Conservation (phyloP, 225 moss, liverwort and hornwort species). For the Pseudisothecium myosuroides region DNA sequence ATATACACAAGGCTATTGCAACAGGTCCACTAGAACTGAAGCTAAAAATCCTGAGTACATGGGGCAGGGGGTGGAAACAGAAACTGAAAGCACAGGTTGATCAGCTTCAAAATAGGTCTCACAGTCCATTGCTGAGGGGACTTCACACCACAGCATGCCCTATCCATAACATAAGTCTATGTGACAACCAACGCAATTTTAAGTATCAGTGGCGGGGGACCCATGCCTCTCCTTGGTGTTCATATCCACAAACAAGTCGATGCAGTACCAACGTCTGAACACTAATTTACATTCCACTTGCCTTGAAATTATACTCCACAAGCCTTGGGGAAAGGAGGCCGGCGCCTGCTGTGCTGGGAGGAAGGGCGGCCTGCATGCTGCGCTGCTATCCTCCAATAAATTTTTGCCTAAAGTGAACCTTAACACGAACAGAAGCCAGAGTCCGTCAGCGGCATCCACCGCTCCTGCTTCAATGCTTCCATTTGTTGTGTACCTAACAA, state of each 20-base stretch:
- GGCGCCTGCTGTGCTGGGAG: conserved; percentile 19
- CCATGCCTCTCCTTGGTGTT: conserved; percentile 1
- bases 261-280: background rate
- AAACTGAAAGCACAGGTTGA: conserved; percentile 8
- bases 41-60: background rate
- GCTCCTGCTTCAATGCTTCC: background rate
- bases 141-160: conserved; percentile 37
- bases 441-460: background rate
- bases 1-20: background rate
- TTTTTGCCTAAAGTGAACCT: conserved; percentile 23
- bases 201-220: background rate
- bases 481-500: conserved; percentile 3
- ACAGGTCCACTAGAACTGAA: background rate
- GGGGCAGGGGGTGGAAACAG: conserved; percentile 28
- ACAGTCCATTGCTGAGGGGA: conserved; percentile 4
- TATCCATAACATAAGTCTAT: conserved; percentile 12
- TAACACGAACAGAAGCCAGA: conserved; percentile 5
- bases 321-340: conserved; percentile 6
- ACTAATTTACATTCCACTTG: conserved; percentile 53
- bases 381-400: conserved; percentile 38
- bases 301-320: conserved; percentile 15
- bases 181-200: background rate
- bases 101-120: conserved; percentile 26
- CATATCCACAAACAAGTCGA: conserved; percentile 18
- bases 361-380: conserved; percentile 35